A percentile compares a stretch with the other conserved stretches of the same genome.
These are phyloP conservation scores for Hymenoscyphus occultus DNA, from an alignment of 2,329 filamentous ascomycete species.

Conservation along the genomic window DNA sequence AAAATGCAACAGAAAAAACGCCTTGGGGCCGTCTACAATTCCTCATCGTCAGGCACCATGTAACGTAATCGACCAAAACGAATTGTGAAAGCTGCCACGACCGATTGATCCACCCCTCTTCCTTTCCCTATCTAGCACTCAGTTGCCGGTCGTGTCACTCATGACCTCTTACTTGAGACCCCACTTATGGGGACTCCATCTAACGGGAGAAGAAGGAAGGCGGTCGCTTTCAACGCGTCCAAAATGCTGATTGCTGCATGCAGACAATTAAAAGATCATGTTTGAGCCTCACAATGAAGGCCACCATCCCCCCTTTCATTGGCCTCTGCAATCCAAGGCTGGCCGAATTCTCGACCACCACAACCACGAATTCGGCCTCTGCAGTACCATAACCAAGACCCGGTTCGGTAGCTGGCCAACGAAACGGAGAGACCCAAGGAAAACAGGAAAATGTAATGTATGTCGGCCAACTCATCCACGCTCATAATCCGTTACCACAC, in stretches of 20 bases:
- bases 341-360: conserved; percentile 10
- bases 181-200: conserved; percentile 1
- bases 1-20: background rate
- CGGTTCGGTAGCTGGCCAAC: conserved; percentile 2
- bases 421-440: background rate
- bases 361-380: conserved; percentile 7
- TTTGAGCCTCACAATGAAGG: conserved; percentile 10
- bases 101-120: background rate
- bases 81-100: background rate
- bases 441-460: conserved; percentile 10
- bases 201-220: conserved; percentile 3
- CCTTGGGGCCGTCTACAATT: conserved; percentile 4
- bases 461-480: conserved; percentile 8
- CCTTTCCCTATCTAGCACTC: background rate
- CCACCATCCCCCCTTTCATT: conserved; percentile 5
- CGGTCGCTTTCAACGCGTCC: conserved; percentile 15
- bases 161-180: background rate
- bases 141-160: conserved; percentile 11
- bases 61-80: conserved; percentile 7
- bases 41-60: conserved; percentile 9
- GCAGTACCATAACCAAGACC: conserved; percentile 4
- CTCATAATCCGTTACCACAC: conserved; percentile 2
- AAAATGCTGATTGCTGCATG: background rate
- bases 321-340: conserved; percentile 12
- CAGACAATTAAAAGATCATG: background rate